These are phyloP conservation scores for Tilletia walkeri DNA, from an alignment of 1,284 basidiomycete genomes.

Conservation along the genomic window DNA sequence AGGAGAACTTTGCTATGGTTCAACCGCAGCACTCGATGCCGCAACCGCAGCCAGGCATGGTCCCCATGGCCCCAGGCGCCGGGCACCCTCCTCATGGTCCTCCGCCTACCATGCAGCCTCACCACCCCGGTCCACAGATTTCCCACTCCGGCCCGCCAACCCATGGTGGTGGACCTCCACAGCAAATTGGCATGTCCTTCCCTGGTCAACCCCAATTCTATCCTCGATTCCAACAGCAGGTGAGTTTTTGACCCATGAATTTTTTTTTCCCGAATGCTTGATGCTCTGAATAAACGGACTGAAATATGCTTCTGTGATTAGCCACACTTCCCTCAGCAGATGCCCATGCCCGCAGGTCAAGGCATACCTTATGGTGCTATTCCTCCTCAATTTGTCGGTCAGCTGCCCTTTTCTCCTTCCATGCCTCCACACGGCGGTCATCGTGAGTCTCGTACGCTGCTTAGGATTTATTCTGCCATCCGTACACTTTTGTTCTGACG, in stretches of 20 bases:
- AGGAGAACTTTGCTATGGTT: not conserved
- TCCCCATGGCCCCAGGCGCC: conserved; percentile 2
- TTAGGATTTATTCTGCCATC: no score
- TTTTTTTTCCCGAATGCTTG: not conserved
- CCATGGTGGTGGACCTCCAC: not conserved
- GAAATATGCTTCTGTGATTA: not conserved
- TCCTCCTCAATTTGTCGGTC: conserved; percentile 38
- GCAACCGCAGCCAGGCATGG: not conserved
- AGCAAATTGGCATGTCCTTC: conserved; percentile 8
- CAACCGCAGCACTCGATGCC: conserved; percentile 21
- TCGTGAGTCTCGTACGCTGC: conserved; percentile 19
- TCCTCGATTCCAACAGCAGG: conserved; percentile 10
- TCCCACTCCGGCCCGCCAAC: conserved; percentile 5
- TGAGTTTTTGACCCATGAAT: not conserved
- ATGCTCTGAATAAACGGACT: not conserved
- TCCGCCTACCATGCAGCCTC: conserved; percentile 7
- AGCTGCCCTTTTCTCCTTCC: conserved; percentile 43
- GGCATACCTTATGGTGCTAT: conserved; percentile 28
- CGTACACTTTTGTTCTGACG: not conserved
- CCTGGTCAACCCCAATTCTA: conserved; percentile 5
- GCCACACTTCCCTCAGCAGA: conserved; percentile 15
- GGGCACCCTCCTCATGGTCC: conserved; percentile 5
- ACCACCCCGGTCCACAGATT: conserved; percentile 5
- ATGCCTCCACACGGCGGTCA: conserved; percentile 38
- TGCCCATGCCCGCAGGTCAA: conserved; percentile 26